These are phyloP conservation scores for Dactylellina parvicollis DNA, from an alignment of 2,329 filamentous ascomycete species.

Conservation along the genomic window DNA sequence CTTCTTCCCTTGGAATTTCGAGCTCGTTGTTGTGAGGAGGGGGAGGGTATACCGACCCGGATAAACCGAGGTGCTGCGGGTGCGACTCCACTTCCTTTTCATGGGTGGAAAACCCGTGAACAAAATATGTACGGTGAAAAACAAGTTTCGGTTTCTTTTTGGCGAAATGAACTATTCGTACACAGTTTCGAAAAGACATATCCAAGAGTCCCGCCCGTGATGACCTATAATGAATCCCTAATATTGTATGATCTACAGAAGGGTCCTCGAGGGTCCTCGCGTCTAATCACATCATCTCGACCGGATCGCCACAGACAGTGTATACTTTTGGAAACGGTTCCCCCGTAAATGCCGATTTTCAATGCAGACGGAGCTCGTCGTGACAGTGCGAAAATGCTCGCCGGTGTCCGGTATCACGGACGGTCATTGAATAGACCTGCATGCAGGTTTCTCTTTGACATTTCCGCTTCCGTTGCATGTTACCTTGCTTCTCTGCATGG, in stretches of 20 bases:
- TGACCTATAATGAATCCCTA: background rate
- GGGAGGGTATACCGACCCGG: slow-evolving; percentile 1
- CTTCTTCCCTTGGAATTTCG: background rate
- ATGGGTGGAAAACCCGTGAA: slow-evolving; percentile 2
- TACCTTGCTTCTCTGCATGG: background rate
- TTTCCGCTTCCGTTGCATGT: too few species aligned
- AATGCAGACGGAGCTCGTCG: background rate
- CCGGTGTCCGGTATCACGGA: background rate
- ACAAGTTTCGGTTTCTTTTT: too few species aligned
- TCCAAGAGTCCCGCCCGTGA: background rate
- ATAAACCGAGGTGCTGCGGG: slow-evolving; percentile 10
- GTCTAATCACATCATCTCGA: background rate
- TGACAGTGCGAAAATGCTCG: background rate
- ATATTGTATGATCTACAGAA: background rate
- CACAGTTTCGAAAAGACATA: too few species aligned
- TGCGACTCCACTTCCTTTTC: background rate
- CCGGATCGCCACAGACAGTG: too few species aligned
- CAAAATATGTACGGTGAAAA: background rate
- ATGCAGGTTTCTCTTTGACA: too few species aligned
- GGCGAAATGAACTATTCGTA: too few species aligned
- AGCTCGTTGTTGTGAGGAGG: too few species aligned
- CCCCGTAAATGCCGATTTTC: too few species aligned
- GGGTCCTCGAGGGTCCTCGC: background rate
- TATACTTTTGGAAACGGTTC: too few species aligned
- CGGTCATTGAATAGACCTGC: background rate